These are phyloP conservation scores for Musa troglodytarum DNA, from an alignment of 176 grass and related monocot species.

Conservation along the genomic window DNA sequence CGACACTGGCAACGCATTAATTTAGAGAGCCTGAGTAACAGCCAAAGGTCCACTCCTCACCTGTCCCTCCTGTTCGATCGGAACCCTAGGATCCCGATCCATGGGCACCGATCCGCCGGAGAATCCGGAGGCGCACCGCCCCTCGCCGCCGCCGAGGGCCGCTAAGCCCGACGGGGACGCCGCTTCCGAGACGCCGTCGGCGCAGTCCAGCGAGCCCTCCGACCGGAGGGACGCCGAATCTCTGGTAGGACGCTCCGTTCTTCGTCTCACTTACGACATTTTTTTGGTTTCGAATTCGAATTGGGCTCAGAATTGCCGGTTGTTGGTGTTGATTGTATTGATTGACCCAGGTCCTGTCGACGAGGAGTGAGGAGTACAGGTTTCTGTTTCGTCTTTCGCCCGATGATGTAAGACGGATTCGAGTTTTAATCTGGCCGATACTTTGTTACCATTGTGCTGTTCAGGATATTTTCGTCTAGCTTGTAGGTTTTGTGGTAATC, in stretches of 20 bases:
- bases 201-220: constrained; percentile 12
- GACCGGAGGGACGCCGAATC: constrained; percentile 29
- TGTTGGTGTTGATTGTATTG: constrained; percentile 12
- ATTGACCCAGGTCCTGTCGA: constrained; percentile 45
- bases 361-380: constrained; percentile 87
- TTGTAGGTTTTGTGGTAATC: background rate
- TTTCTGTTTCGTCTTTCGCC: constrained; percentile 71
- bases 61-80: background rate
- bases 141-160: background rate
- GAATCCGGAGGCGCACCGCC: background rate
- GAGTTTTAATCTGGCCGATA: background rate
- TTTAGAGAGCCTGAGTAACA: background rate
- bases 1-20: too few relatives aligned
- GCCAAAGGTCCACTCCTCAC: background rate
- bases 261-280: background rate
- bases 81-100: background rate
- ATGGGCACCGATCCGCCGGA: background rate
- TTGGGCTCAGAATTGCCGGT: background rate
- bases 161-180: constrained; percentile 13
- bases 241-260: constrained; percentile 10
- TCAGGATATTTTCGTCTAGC: background rate
- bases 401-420: constrained; percentile 53
- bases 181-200: constrained; percentile 13
- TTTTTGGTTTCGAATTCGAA: constrained; percentile 1
- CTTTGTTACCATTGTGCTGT: constrained; percentile 2